Evolutionary conservation across 441 rosid species (phyloP), one percentile per base, ranked within the genome.

Genomic region (Pelargonium exstipulatum): DNA sequence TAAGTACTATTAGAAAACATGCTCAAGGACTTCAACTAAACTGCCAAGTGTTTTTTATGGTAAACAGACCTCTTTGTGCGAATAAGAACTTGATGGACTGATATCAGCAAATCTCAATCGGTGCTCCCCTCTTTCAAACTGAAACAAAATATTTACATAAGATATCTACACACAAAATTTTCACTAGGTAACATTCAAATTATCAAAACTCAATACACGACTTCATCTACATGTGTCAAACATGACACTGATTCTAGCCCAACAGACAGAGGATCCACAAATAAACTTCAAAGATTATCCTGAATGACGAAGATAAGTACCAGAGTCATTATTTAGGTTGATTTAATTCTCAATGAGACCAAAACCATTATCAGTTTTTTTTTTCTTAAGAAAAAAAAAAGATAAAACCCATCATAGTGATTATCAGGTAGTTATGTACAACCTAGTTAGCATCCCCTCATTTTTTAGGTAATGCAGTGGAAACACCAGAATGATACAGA

Each of bases 71-170:
- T 92, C 97, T 82, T 95, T 90, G 77, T 79, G 85, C 20, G 92
- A 82, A 84, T 87, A 90, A 63, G 99, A 95, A 62, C 97, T 88
- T 42, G 95, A 87, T n/a, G 91, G 81, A 79, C 77, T 82, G 53
- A 83, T 82, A 79, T 87, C 85, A 66, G 90, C 94, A 83, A 95
- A 90, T 79, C 88, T 79, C 76, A 86, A 83, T 42, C 86, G 87
- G 37, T 87, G 97, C 83, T 89, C 99, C 86, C 88, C 88, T 71
- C 73, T 80, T 77, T 90, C 86, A 74, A 83, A 79, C 99, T 92
- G 91, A 78, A 84, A 82, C 42, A 78, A 71, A 74, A 77, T 37
- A 37, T 58, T 66, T 67, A 64, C 69, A 65, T 77, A 58, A 77
- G 69, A 26, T 46, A 76, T 35, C 40, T 48, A 61, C 20, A 16